These are phyloP conservation scores for Orbilia blumenaviensis DNA, from an alignment of 2,329 filamentous ascomycete genomes.

Conservation along the genomic window DNA sequence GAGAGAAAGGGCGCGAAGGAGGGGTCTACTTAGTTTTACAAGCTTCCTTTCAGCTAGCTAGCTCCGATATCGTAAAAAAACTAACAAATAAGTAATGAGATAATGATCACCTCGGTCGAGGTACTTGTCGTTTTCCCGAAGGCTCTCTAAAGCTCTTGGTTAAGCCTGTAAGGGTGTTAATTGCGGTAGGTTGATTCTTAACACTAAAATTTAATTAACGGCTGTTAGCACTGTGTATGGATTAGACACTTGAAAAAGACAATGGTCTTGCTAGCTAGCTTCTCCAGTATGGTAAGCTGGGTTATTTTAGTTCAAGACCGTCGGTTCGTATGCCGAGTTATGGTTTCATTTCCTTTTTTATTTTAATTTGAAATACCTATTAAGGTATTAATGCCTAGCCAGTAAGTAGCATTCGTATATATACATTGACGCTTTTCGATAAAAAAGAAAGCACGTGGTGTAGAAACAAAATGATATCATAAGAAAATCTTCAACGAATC, in stretches of 20 bases:
- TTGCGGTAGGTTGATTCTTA: too few relatives aligned
- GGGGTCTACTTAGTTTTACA: too few relatives aligned
- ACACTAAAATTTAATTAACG: too few relatives aligned
- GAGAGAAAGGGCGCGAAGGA: too few relatives aligned
- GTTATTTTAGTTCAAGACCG: not conserved
- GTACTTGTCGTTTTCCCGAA: not conserved
- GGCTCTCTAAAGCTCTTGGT: not conserved
- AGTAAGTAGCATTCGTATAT: not conserved
- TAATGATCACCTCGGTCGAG: not conserved
- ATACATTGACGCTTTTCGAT: not conserved
- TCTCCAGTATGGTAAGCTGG: too few relatives aligned
- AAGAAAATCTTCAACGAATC: not conserved
- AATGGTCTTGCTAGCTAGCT: too few relatives aligned
- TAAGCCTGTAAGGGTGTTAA: too few relatives aligned
- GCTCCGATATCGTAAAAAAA: too few relatives aligned
- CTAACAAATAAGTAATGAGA: slow-evolving; percentile 5
- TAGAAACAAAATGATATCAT: not conserved
- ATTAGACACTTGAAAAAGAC: too few relatives aligned
- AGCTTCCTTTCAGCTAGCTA: too few relatives aligned
- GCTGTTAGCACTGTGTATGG: too few relatives aligned
- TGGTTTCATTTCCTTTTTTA: not conserved
- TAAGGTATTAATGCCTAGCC: slow-evolving; percentile 12
- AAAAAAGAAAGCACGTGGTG: not conserved
- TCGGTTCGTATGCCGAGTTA: not conserved
- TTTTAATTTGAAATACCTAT: not conserved